Evolutionary conservation across 2,329 filamentous ascomycete genomes (phyloP), one percentile per base, ranked within the genome.

Genomic region (Cadophora malorum): DNA sequence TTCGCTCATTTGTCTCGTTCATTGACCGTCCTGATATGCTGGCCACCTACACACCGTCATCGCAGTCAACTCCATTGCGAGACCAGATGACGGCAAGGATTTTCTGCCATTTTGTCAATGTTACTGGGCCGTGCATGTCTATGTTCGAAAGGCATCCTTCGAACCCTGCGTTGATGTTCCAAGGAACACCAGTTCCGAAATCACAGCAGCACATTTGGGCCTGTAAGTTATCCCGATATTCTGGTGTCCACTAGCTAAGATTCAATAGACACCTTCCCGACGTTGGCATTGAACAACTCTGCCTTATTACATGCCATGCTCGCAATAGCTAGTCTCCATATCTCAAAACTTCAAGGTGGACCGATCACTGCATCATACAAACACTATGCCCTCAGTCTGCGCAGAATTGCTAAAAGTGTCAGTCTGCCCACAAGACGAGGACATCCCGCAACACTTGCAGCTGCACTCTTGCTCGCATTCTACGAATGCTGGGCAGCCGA

Each of bases 401-500:
- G 94, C 70, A 84, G 92, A 67, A 86, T 97, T 19, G 90, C 92
- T 7, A 89, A 88, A 72, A 91, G 91, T 59, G 90, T 98, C 33
- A 87, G 88, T 58, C 86, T 91, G 31, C 83, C 88, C 0, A 84
- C 83, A 56, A 88, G 89, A 74, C 88, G 94, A 64, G 88, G 90
- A 9, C 89, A 93, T 66, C 87, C 93, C 9, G 89, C 92, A 1
- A 97, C 94, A 0, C 82, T 98, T n/a, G 95, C 94, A 8, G 94
- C 94, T 1, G 94, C 93, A 0, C 83, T 97, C 45, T 82, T 98
- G 8, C 84, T 99, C 8, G 93, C 90, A 0, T 98, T 94, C 78
- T 98, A 97, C 75, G 96, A 98, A 78, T 92, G 97, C 21, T 96
- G 95, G 90, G 91, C 91, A 45, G 95, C 94, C 25, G 95, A 99